These are phyloP conservation scores for Ophiocordyceps sinensis DNA, from an alignment of 2,329 filamentous ascomycete species.

Conservation along the genomic window DNA sequence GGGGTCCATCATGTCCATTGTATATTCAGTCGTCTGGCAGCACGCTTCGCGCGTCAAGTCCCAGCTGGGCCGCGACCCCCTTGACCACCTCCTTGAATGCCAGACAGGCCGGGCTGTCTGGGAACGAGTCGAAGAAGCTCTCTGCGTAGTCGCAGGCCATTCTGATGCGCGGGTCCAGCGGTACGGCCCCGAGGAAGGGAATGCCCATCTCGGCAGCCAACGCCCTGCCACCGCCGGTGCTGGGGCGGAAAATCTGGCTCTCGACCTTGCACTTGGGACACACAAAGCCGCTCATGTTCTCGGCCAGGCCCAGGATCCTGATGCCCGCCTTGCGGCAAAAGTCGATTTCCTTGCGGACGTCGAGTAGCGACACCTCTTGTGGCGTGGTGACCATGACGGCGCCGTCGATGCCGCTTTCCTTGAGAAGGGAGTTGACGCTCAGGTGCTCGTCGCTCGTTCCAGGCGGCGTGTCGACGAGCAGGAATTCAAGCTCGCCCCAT, in stretches of 20 bases:
- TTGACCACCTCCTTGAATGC: slow-evolving; percentile 72
- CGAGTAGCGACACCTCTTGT: slow-evolving; percentile 81
- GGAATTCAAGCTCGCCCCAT: slow-evolving; percentile 88
- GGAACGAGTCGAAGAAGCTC: slow-evolving; percentile 89
- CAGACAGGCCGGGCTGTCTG: slow-evolving; percentile 78
- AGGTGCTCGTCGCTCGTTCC: slow-evolving; percentile 94
- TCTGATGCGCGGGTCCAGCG: slow-evolving; percentile 82
- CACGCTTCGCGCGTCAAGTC: slow-evolving; percentile 41
- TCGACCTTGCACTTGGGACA: slow-evolving; percentile 79
- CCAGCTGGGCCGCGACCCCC: slow-evolving; percentile 51
- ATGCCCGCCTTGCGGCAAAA: slow-evolving; percentile 95
- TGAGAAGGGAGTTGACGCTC: slow-evolving; percentile 81
- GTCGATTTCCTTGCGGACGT: slow-evolving; percentile 94
- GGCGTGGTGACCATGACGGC: slow-evolving; percentile 90
- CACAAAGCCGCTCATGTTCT: slow-evolving; percentile 97
- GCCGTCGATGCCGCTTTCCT: slow-evolving; percentile 83
- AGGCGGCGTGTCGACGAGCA: slow-evolving; percentile 89
- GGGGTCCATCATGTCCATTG: too few species aligned
- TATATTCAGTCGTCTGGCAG: slow-evolving; percentile 24
- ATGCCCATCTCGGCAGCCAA: slow-evolving; percentile 78
- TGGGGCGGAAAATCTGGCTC: slow-evolving; percentile 78
- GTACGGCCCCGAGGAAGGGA: slow-evolving; percentile 78
- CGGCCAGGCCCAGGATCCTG: slow-evolving; percentile 72
- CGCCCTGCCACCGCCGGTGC: slow-evolving; percentile 71
- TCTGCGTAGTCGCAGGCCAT: slow-evolving; percentile 97